phyloP scores from a whole-genome alignment of 2,329 filamentous ascomycete genomes.

The Lachnellula subtilissima region DNA sequence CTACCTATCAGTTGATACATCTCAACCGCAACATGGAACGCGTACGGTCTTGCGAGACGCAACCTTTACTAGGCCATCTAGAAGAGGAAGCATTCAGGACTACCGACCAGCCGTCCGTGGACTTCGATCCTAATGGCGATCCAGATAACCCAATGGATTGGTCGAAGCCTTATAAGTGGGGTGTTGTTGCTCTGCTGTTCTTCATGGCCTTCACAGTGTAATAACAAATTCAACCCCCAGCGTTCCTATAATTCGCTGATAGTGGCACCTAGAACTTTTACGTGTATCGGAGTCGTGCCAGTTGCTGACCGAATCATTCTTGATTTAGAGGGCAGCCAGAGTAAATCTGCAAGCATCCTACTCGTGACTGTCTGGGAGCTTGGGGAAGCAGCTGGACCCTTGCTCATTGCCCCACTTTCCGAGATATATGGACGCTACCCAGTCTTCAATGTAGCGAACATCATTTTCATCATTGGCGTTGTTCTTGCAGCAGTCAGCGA shows the following conservation, averaged over 20 bases:
- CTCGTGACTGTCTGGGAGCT: slow-evolving; percentile 46
- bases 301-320: slow-evolving; percentile 47
- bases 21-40: slow-evolving; percentile 10
- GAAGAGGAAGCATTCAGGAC: neutral
- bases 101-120: slow-evolving; percentile 29
- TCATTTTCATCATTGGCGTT: slow-evolving; percentile 48
- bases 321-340: slow-evolving; percentile 40
- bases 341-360: slow-evolving; percentile 45
- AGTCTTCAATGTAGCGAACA: slow-evolving; percentile 40
- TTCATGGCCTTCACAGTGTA: slow-evolving; percentile 55
- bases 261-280: slow-evolving; percentile 45
- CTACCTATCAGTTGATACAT: no score
- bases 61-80: slow-evolving; percentile 16
- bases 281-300: slow-evolving; percentile 51
- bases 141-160: slow-evolving; percentile 50
- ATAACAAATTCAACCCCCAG: slow-evolving; percentile 4
- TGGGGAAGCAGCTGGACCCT: slow-evolving; percentile 42
- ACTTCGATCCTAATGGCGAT: slow-evolving; percentile 44
- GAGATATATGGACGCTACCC: slow-evolving; percentile 39
- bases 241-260: neutral
- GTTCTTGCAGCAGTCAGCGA: slow-evolving; percentile 40
- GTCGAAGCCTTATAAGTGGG: slow-evolving; percentile 48
- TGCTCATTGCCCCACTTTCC: slow-evolving; percentile 41
- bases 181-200: slow-evolving; percentile 47
- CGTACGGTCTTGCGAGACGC: slow-evolving; percentile 5